These are phyloP conservation scores for Fusarium citri DNA, from an alignment of 2,329 filamentous ascomycete genomes.

Conservation along the genomic window DNA sequence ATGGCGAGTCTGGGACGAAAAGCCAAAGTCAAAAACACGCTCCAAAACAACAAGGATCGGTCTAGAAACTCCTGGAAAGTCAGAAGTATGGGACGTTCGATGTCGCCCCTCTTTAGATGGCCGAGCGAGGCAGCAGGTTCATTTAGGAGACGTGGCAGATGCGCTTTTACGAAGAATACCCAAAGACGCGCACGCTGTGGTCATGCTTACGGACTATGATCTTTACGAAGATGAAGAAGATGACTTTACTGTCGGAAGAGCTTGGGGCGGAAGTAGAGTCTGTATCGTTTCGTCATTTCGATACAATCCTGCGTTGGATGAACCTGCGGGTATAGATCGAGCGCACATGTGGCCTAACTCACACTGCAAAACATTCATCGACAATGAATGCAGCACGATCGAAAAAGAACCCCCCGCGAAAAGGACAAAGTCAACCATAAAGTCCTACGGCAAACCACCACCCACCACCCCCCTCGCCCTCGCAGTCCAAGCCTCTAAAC, in stretches of 20 bases:
- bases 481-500: conserved; percentile 49
- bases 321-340: conserved; percentile 53
- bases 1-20: conserved; percentile 62
- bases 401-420: neutral
- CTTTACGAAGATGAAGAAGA: conserved; percentile 73
- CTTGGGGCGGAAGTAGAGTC: conserved; percentile 73
- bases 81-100: conserved; percentile 61
- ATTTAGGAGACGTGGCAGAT: conserved; percentile 71
- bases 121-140: conserved; percentile 63
- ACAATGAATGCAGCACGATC: conserved; percentile 48
- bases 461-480: conserved; percentile 47
- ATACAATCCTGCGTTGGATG: conserved; percentile 66
- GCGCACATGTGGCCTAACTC: conserved; percentile 73
- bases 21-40: conserved; percentile 17
- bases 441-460: neutral
- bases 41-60: conserved; percentile 55
- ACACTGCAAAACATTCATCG: conserved; percentile 67
- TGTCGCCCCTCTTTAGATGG: conserved; percentile 61
- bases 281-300: conserved; percentile 71
- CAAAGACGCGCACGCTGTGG: conserved; percentile 67
- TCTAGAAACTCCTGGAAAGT: conserved; percentile 51
- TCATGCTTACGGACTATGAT: conserved; percentile 70
- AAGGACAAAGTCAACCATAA: neutral
- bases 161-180: conserved; percentile 65
- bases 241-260: conserved; percentile 73